Conservation (phyloP, 2,329 filamentous ascomycete species). For the Fusarium sp. region DNA sequence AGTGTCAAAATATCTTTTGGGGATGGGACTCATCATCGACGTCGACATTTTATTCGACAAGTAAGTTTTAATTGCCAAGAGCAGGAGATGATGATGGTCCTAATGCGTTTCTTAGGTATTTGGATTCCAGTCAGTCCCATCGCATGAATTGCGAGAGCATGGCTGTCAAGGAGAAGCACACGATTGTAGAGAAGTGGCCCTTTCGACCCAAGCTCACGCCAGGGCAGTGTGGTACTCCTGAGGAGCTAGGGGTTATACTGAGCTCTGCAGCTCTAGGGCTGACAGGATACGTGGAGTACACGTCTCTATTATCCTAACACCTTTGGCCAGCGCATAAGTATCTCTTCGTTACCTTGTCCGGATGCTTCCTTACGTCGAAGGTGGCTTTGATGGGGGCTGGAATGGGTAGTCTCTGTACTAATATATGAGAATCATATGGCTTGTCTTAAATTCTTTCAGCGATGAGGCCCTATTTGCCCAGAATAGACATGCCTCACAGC, state of each 20-base stretch:
- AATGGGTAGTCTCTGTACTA: background rate
- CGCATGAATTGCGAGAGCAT: background rate
- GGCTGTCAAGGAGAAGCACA: constrained; percentile 10
- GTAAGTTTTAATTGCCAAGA: background rate
- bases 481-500: background rate
- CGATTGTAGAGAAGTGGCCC: constrained; percentile 19
- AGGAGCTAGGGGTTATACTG: constrained; percentile 3
- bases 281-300: constrained; percentile 19
- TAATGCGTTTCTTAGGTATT: background rate
- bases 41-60: background rate
- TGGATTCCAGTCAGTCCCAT: background rate
- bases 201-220: background rate
- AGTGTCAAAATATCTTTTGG: background rate
- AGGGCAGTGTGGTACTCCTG: background rate
- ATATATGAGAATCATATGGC: background rate
- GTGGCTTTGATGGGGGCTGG: background rate
- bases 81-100: background rate
- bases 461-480: background rate
- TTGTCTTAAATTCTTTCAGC: background rate
- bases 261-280: background rate
- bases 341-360: background rate
- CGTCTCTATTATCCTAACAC: background rate
- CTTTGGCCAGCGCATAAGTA: background rate
- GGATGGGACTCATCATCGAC: background rate
- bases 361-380: background rate